A percentile compares a stretch with the other conserved stretches of the same genome.
phyloP scores from a whole-genome alignment of 2,329 filamentous ascomycete genomes.

The Hypoxylon rubiginosum region DNA sequence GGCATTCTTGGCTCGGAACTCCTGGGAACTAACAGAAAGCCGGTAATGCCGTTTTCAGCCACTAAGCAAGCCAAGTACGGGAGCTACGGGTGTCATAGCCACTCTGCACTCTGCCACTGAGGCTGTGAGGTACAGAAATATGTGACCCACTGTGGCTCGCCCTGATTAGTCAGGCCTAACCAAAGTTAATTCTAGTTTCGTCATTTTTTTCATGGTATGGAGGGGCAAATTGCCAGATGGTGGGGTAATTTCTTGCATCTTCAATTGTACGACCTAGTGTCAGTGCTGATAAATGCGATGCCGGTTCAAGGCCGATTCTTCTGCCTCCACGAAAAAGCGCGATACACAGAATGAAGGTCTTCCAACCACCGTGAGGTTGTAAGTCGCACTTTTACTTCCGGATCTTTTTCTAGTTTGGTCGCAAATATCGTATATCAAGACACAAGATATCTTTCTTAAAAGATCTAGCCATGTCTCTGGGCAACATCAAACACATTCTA shows the following conservation, averaged over 20 bases:
- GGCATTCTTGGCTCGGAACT: conserved; percentile 29
- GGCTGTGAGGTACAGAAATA: too few relatives aligned
- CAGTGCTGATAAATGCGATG: conserved; percentile 43
- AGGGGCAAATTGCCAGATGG: conserved; percentile 15
- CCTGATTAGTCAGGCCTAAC: not conserved
- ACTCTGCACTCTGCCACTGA: not conserved
- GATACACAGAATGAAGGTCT: conserved; percentile 35
- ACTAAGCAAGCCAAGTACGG: conserved; percentile 8
- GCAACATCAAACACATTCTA: conserved; percentile 81
- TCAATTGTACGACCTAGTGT: conserved; percentile 2
- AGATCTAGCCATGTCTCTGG: conserved; percentile 69
- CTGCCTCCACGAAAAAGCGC: conserved; percentile 12
- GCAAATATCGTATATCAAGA: conserved; percentile 4
- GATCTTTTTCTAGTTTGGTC: not conserved
- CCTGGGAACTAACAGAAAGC: conserved; percentile 16
- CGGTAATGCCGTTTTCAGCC: not conserved
- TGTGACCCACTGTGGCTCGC: not conserved
- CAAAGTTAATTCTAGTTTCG: conserved; percentile 23
- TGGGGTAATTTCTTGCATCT: conserved; percentile 16
- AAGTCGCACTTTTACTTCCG: conserved; percentile 11
- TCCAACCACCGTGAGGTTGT: conserved; percentile 37
- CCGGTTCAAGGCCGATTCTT: conserved; percentile 29
- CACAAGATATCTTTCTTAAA: not conserved
- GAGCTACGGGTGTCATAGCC: not conserved
- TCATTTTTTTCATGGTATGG: conserved; percentile 28